Conservation (phyloP, 2,329 filamentous ascomycete species). For the Aspergillus chevalieri region DNA sequence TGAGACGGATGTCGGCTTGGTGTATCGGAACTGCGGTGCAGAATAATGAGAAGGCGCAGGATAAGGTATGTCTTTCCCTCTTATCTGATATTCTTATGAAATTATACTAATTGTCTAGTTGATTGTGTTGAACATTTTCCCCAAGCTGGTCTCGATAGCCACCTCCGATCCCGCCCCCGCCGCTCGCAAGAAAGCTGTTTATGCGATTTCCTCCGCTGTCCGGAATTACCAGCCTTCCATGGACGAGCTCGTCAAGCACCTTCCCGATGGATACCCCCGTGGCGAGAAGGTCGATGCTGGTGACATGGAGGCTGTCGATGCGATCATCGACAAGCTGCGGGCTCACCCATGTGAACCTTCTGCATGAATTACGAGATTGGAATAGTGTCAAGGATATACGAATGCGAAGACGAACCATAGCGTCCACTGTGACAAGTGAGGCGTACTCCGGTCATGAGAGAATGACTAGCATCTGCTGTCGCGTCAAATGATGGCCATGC, state of each 20-base stretch:
- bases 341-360: slow-evolving; percentile 29
- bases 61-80: slow-evolving; percentile 47
- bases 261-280: slow-evolving; percentile 54
- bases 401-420: background rate
- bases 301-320: slow-evolving; percentile 83
- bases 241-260: slow-evolving; percentile 59
- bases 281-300: slow-evolving; percentile 64
- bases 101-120: slow-evolving; percentile 33
- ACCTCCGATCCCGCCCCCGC: slow-evolving; percentile 54
- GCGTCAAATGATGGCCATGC: too few relatives aligned
- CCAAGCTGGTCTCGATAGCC: slow-evolving; percentile 61
- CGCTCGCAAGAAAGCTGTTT: slow-evolving; percentile 79
- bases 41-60: slow-evolving; percentile 85
- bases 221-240: slow-evolving; percentile 81
- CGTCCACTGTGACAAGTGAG: too few relatives aligned
- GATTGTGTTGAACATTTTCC: slow-evolving; percentile 59
- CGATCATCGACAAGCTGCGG: slow-evolving; percentile 62
- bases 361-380: slow-evolving; percentile 13
- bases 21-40: slow-evolving; percentile 91
- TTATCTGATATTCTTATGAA: slow-evolving; percentile 40
- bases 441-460: too few relatives aligned
- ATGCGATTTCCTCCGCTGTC: slow-evolving; percentile 77
- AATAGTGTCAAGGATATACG: background rate
- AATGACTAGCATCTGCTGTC: too few relatives aligned
- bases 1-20: slow-evolving; percentile 86